phyloP scores from a whole-genome alignment of 1,284 basidiomycete species.

The Erythrobasidium hasegawianum region DNA sequence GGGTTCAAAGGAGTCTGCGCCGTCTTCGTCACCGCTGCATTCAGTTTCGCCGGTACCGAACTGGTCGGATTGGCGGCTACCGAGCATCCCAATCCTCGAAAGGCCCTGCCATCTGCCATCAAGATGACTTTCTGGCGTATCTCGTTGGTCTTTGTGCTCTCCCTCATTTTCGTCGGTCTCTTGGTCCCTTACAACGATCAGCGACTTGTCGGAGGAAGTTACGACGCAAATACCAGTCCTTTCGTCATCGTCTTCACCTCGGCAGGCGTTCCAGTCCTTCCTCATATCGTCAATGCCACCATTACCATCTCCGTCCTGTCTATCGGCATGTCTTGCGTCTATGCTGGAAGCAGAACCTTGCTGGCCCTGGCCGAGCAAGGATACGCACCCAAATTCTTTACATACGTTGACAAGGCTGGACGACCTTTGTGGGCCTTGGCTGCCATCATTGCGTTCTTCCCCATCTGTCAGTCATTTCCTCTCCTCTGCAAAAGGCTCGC shows the following conservation, averaged over 20 bases:
- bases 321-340: conserved; percentile 50
- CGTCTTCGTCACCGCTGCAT: conserved; percentile 59
- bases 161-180: conserved; percentile 60
- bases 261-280: conserved; percentile 52
- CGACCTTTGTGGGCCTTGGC: conserved; percentile 53
- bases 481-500: background rate
- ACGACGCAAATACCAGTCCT: conserved; percentile 38
- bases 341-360: conserved; percentile 50
- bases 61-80: conserved; percentile 67
- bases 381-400: conserved; percentile 52
- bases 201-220: conserved; percentile 40
- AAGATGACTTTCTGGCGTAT: conserved; percentile 54
- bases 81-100: conserved; percentile 53
- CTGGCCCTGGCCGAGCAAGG: conserved; percentile 45
- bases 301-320: conserved; percentile 51
- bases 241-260: conserved; percentile 43
- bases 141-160: conserved; percentile 55
- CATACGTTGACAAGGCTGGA: conserved; percentile 55
- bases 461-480: conserved; percentile 42
- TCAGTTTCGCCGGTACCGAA: conserved; percentile 47
- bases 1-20: conserved; percentile 55
- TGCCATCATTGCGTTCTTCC: conserved; percentile 48
- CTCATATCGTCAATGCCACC: conserved; percentile 54
- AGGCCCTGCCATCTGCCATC: conserved; percentile 53
- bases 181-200: conserved; percentile 46